phyloP scores from a whole-genome alignment of 495 filamentous ascomycete species.

The Cladorrhinum samala region DNA sequence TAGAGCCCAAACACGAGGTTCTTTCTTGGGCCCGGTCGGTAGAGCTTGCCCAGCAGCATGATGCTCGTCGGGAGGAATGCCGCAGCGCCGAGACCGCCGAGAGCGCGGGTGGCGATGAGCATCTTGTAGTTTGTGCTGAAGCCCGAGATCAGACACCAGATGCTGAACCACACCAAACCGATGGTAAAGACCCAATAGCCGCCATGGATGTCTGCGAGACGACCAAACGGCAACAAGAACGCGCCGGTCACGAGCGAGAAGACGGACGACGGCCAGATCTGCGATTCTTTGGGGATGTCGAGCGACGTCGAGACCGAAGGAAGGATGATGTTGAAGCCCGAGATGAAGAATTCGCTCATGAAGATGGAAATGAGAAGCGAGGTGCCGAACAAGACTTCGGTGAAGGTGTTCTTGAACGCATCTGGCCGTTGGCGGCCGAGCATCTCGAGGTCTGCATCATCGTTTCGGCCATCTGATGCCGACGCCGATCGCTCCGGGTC shows the following conservation, averaged over 20 bases:
- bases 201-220: conserved; percentile 72
- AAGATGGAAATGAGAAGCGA: conserved; percentile 69
- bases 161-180: conserved; percentile 63
- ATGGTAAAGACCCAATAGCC: conserved; percentile 63
- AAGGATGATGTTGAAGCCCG: conserved; percentile 77
- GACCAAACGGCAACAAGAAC: conserved; percentile 71
- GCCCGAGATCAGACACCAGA: conserved; percentile 69
- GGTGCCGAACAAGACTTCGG: conserved; percentile 65
- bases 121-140: conserved; percentile 64
- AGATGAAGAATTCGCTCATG: conserved; percentile 77
- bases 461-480: background rate
- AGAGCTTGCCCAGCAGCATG: conserved; percentile 72
- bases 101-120: conserved; percentile 68
- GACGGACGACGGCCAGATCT: conserved; percentile 75
- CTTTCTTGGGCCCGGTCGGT: conserved; percentile 78
- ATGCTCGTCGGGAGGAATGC: conserved; percentile 73
- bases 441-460: conserved; percentile 47
- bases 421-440: conserved; percentile 67
- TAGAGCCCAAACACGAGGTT: conserved; percentile 80
- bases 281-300: conserved; percentile 54
- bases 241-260: conserved; percentile 68
- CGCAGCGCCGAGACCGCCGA: conserved; percentile 73
- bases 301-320: conserved; percentile 60
- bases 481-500: background rate
- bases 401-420: conserved; percentile 52